Evolutionary conservation across 1,139 yeast species (phyloP).

Genomic region (Suhomyces maxii): DNA sequence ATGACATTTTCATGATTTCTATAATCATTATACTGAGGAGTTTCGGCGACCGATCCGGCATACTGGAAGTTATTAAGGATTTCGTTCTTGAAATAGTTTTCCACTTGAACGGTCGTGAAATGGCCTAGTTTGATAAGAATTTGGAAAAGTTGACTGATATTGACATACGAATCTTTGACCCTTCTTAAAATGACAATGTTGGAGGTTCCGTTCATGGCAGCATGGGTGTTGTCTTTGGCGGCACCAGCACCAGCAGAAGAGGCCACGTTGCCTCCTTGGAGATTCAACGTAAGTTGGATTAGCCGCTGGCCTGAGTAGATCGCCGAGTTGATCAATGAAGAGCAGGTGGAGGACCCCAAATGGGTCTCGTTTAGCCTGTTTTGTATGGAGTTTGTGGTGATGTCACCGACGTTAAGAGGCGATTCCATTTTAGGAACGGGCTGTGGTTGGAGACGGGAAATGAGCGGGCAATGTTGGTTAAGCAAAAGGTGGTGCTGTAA

Average conservation of each 20-base stretch:
- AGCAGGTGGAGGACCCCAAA: slow-evolving; percentile 22
- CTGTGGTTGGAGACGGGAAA: neutral
- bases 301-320: slow-evolving; percentile 40
- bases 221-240: neutral
- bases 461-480: too few species aligned
- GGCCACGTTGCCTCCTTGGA: slow-evolving; percentile 13
- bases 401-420: slow-evolving; percentile 46
- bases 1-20: slow-evolving; percentile 25
- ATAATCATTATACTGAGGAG: slow-evolving; percentile 29
- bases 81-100: slow-evolving; percentile 35
- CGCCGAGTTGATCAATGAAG: slow-evolving; percentile 30
- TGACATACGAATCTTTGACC: slow-evolving; percentile 47
- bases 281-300: slow-evolving; percentile 34
- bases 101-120: slow-evolving; percentile 27
- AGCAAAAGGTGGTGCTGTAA: too few species aligned
- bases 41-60: slow-evolving; percentile 19
- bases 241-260: neutral
- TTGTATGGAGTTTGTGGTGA: slow-evolving; percentile 44
- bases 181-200: slow-evolving; percentile 36
- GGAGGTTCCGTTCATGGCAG: neutral
- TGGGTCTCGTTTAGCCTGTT: slow-evolving; percentile 40
- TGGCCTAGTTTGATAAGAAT: slow-evolving; percentile 34
- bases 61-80: slow-evolving; percentile 35
- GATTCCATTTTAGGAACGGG: slow-evolving; percentile 35
- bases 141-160: slow-evolving; percentile 39